phyloP scores from a whole-genome alignment of 2,329 filamentous ascomycete species.

The Penicillium sp. region DNA sequence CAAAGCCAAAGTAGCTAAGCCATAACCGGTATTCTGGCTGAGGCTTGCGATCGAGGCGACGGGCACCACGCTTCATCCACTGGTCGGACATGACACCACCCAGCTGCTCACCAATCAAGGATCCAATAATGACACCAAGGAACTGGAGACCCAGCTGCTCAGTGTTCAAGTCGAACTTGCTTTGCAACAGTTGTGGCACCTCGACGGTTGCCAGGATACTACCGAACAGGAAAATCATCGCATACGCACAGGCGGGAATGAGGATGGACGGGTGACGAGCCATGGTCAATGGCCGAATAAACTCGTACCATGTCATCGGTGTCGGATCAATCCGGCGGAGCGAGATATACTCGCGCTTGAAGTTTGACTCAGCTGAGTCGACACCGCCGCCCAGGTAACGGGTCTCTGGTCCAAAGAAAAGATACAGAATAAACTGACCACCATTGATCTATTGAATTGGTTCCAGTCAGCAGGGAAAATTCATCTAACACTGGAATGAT shows the following conservation, averaged over 20 bases:
- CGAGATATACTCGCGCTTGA: constrained; percentile 48
- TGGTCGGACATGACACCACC: constrained; percentile 57
- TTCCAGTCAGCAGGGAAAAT: not conserved
- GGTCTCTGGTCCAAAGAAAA: constrained; percentile 58
- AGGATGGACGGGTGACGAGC: constrained; percentile 49
- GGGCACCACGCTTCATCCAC: constrained; percentile 54
- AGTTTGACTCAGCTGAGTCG: constrained; percentile 28
- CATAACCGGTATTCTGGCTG: constrained; percentile 59
- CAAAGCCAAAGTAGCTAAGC: constrained; percentile 57
- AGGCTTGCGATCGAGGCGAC: constrained; percentile 37
- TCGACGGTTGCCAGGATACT: constrained; percentile 59
- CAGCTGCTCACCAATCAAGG: constrained; percentile 60
- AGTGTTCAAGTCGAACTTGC: constrained; percentile 58
- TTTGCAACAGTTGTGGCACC: constrained; percentile 58
- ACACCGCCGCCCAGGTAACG: constrained; percentile 46
- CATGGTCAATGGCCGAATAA: constrained; percentile 53
- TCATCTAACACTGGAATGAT: not conserved
- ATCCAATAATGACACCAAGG: constrained; percentile 59
- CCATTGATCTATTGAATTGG: constrained; percentile 50
- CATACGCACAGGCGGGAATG: constrained; percentile 56
- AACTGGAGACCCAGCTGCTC: constrained; percentile 63
- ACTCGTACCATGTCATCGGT: constrained; percentile 52
- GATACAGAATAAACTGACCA: constrained; percentile 57
- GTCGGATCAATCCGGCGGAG: constrained; percentile 55
- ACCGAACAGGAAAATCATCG: constrained; percentile 59